Conservation (phyloP, 306 rosid species). For the Dryas octopetala region DNA sequence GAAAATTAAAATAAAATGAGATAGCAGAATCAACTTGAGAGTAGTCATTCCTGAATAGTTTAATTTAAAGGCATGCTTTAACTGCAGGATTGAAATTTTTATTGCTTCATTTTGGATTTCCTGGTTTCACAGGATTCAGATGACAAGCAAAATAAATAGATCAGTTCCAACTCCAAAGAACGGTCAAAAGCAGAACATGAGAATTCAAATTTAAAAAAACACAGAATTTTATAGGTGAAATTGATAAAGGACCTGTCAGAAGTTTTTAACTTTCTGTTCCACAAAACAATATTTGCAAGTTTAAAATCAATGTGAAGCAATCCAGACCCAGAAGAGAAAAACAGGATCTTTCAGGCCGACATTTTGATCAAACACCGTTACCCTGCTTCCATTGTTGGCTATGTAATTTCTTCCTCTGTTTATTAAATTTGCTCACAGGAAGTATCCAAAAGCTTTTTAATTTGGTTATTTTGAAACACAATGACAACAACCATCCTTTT, state of each 20-base stretch:
- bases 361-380: background rate
- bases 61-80: too few relatives aligned
- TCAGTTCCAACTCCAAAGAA: background rate
- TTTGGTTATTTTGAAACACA: background rate
- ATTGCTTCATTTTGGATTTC: background rate
- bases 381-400: background rate
- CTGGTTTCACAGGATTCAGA: background rate
- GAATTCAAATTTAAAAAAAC: background rate
- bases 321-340: conserved; percentile 1
- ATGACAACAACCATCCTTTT: background rate
- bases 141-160: background rate
- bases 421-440: background rate
- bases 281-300: conserved; percentile 1
- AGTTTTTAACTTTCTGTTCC: background rate
- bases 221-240: background rate
- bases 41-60: too few relatives aligned
- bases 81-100: background rate
- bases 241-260: background rate
- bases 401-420: background rate
- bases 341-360: background rate
- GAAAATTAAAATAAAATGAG: background rate
- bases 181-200: background rate
- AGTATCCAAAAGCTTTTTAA: background rate
- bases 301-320: background rate
- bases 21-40: background rate